Evolutionary conservation across 2,329 filamentous ascomycete genomes (phyloP), one percentile per base, ranked within the genome.

Genomic region (Cladosporium austrohemisphaericum): DNA sequence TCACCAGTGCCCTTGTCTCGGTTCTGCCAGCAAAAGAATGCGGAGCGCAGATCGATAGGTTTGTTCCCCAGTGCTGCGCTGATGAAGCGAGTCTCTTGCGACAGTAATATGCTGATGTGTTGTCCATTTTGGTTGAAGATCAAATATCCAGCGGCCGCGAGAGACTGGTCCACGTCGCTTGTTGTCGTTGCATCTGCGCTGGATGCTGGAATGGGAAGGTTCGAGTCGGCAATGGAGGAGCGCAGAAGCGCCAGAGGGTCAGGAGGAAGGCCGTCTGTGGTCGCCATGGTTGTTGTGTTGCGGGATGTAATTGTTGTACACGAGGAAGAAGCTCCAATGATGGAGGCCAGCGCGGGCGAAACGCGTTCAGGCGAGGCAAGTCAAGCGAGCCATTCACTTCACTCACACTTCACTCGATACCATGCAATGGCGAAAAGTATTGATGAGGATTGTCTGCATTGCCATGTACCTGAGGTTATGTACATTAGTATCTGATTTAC

Each of bases 21-120:
- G 71, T 96, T 94, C 62, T 88, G 77, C 89, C 90, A 98, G 49
- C 90, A 90, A 65, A 97, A 95, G 75, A 92, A 96, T 70, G 96
- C 92, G 67, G 86, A 93, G 65, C 93, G 89, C 59, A 98, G 76
- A 66, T 96, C 88, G 14, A 65, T 52, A 3, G 54, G 52, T 43
- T 58, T 58, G 23, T 55, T 52, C 31, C 59, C 61, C 7, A 53
- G 50, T 3, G 55, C 80, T 51, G 81, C 79, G n/a, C 88, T 91
- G 53, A 87, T 79, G 74, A 97, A 97, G 60, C 93, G 88, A 58
- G 93, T 98, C 8, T 84, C 77, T 53, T 46, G 73, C 66, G 41
- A 79, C 78, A 60, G 77, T 69, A 52, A 53, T 18, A 68, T 57
- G 1, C 65, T 51, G 25, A 59, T 62, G 77, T 74, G 78, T 73